Evolutionary conservation across 2,329 filamentous ascomycete genomes (phyloP), one percentile per base, ranked within the genome.

Genomic region (Colletotrichum sp.): DNA sequence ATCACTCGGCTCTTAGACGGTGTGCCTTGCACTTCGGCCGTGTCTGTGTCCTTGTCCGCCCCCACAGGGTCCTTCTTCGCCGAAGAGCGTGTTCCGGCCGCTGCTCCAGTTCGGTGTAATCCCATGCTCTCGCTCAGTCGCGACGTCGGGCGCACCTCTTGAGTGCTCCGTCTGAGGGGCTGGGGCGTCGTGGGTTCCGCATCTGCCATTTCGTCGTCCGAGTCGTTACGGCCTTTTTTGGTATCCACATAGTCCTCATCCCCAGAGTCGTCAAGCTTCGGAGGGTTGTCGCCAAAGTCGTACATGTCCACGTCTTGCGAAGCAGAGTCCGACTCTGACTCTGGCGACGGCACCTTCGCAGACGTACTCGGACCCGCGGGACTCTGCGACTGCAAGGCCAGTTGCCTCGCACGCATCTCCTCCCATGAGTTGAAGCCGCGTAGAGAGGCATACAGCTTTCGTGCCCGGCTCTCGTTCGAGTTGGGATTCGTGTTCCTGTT

Each of bases 271-370:
- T 77, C 64, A 4, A 68, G 39, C 13, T 82, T 73, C 6, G 48
- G 68, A 3, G 83, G 83, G 1, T 75, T 75, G 69, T 73, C 73
- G 30, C 69, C 73, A 67, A 75, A 75, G 26, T 75, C 70, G 28
- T 73, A 75, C 73, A 73, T 75, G 21, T 75, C 64, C 7, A 67
- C 70, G 34, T 75, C 73, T 15, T 65, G 70, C 6, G 65, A 30
- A 3, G 59, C 26, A 26, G 64, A 67, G 10, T 75, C 70, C 16
- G 73, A 73, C 18, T 73, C 73, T 7, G 73, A 75, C 7, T 70
- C 73, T 15, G 73, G 64, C 15, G 73, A 75, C 12, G 57, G 73
- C 21, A 60, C 57, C 28, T 73, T 48, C 16, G 73, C 28, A 13
- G 59, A n/a, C 6, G 59, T 15, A 7, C 12, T 30, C 12, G n/a